Conservation (phyloP, 345 rosid genomes). For the Linum tenue region DNA sequence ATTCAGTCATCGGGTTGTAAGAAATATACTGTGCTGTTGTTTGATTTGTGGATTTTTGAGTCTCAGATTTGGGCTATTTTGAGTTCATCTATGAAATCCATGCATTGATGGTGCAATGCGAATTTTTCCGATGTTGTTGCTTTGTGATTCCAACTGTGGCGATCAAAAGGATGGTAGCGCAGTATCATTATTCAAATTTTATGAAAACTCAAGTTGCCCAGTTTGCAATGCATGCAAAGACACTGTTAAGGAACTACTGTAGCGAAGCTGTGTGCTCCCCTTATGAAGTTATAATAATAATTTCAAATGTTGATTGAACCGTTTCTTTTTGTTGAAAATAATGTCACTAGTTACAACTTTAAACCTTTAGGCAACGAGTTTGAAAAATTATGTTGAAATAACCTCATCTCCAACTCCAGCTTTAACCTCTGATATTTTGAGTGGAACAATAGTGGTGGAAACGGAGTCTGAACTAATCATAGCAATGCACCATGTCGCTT, state of each 20-base stretch:
- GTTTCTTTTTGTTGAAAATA: too few relatives aligned
- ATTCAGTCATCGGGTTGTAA: neutral
- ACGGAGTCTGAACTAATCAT: too few relatives aligned
- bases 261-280: too few relatives aligned
- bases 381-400: too few relatives aligned
- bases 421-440: neutral
- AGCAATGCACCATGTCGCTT: neutral
- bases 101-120: neutral
- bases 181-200: too few relatives aligned
- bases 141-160: neutral
- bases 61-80: neutral
- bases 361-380: too few relatives aligned
- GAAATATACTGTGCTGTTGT: neutral
- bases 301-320: too few relatives aligned
- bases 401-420: neutral
- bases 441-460: neutral
- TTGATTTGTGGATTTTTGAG: neutral
- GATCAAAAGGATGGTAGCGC: too few relatives aligned
- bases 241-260: too few relatives aligned
- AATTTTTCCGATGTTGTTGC: neutral
- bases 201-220: neutral
- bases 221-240: neutral
- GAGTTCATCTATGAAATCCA: neutral
- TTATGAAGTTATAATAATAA: too few relatives aligned
- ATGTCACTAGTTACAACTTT: too few relatives aligned